A percentile compares a stretch with the other conserved stretches of the same genome.
These are phyloP conservation scores for Ceratocystis diversiconidia DNA, from an alignment of 2,329 filamentous ascomycete genomes.

Conservation along the genomic window DNA sequence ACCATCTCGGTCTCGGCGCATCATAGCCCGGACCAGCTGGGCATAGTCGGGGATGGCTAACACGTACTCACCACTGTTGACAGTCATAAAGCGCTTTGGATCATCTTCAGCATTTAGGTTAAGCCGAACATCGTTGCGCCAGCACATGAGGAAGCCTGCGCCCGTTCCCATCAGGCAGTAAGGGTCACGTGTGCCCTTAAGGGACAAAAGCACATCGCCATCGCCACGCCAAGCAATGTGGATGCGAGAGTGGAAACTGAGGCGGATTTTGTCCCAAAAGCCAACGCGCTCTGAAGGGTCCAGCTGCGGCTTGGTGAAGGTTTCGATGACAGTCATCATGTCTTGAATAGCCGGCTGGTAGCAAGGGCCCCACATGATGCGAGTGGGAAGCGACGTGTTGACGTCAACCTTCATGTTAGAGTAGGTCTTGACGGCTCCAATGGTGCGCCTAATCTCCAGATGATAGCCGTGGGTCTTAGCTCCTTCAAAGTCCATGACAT, in stretches of 20 bases:
- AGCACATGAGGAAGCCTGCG: conserved; percentile 95
- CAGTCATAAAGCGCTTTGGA: conserved; percentile 84
- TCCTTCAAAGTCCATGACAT: conserved; percentile 19
- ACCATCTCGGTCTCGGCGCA: conserved; percentile 31
- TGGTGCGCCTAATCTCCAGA: conserved; percentile 77
- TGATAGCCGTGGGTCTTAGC: conserved; percentile 44
- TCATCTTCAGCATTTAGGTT: conserved; percentile 73
- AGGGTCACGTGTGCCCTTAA: conserved; percentile 85
- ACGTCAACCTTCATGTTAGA: conserved; percentile 86
- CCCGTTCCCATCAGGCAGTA: conserved; percentile 87
- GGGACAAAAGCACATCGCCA: conserved; percentile 81
- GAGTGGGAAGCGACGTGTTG: conserved; percentile 80
- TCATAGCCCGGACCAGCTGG: conserved; percentile 61
- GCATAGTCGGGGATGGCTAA: conserved; percentile 90
- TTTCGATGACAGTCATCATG: conserved; percentile 99
- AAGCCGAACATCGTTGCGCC: conserved; percentile 86
- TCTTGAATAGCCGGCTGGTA: conserved; percentile 98
- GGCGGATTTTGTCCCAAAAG: conserved; percentile 96
- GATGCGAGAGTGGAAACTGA: conserved; percentile 86
- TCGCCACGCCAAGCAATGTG: conserved; percentile 86
- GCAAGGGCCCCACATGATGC: conserved; percentile 92
- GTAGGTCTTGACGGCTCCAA: conserved; percentile 91
- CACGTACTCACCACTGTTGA: conserved; percentile 90
- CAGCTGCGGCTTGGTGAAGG: conserved; percentile 87
- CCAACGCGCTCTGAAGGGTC: conserved; percentile 88